phyloP scores from a whole-genome alignment of 2,329 filamentous ascomycete species.

The Chalara sp. region DNA sequence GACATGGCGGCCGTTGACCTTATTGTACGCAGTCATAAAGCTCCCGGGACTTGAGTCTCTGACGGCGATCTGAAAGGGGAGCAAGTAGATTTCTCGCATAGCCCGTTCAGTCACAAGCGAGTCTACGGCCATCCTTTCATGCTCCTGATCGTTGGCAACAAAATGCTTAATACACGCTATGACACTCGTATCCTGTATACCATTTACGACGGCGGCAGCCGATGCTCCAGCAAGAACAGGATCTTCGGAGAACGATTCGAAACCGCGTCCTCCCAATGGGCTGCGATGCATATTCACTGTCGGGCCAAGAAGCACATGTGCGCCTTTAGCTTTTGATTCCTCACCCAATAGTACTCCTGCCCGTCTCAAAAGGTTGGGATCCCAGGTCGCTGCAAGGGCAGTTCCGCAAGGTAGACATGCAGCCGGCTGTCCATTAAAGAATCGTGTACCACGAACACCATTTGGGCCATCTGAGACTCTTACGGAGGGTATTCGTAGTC shows the following conservation, averaged over 20 bases:
- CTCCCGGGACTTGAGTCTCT: conserved; percentile 33
- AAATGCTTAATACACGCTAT: conserved; percentile 39
- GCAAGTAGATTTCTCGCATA: conserved; percentile 35
- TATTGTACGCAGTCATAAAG: conserved; percentile 39
- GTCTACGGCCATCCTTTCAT: conserved; percentile 28
- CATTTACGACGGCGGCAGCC: conserved; percentile 34
- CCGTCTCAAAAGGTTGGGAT: conserved; percentile 52
- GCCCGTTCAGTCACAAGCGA: conserved; percentile 29
- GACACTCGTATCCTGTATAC: conserved; percentile 34
- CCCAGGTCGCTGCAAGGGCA: conserved; percentile 55
- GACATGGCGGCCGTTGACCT: conserved; percentile 37
- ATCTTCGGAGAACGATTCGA: conserved; percentile 42
- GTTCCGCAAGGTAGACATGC: conserved; percentile 35
- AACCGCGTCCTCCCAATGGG: conserved; percentile 39
- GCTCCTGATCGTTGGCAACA: conserved; percentile 36
- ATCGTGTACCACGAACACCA: conserved; percentile 23
- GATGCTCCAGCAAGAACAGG: conserved; percentile 37
- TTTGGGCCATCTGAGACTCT: conserved; percentile 26
- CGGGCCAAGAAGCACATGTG: conserved; percentile 65
- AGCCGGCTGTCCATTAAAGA: conserved; percentile 33
- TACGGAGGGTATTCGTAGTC: conserved; percentile 20
- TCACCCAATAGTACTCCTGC: conserved; percentile 59
- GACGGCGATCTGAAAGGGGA: conserved; percentile 37
- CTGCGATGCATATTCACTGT: conserved; percentile 42
- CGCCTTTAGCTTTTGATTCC: conserved; percentile 60